Evolutionary conservation across 2,329 filamentous ascomycete genomes (phyloP).

Genomic region (Arachnomyces sp.): DNA sequence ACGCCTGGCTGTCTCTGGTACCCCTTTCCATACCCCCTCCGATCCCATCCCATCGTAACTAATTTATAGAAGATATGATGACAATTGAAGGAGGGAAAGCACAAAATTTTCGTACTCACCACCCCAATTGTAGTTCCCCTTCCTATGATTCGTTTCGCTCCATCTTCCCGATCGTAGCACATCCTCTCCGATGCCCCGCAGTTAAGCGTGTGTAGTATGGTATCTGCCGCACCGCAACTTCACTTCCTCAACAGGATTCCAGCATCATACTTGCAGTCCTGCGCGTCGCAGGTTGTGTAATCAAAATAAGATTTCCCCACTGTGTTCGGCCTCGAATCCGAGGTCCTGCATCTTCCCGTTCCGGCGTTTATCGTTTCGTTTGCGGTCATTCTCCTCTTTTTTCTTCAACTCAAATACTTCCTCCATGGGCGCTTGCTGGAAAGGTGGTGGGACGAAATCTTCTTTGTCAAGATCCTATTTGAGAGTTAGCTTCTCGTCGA

Average conservation of each 20-base stretch:
- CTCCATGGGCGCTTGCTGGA: constrained; percentile 58
- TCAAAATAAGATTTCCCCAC: constrained; percentile 66
- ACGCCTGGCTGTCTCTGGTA: constrained; percentile 10
- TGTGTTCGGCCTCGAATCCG: constrained; percentile 82
- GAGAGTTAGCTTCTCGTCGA: constrained; percentile 5
- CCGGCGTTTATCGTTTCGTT: constrained; percentile 64
- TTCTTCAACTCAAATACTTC: constrained; percentile 67
- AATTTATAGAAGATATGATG: too few relatives aligned
- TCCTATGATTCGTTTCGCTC: not conserved
- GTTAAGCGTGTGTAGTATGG: constrained; percentile 8
- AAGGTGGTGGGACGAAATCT: constrained; percentile 70
- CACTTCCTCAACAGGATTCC: too few relatives aligned
- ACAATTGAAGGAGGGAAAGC: too few relatives aligned
- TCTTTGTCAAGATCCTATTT: constrained; percentile 82
- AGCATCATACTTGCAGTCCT: constrained; percentile 1
- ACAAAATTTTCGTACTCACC: too few relatives aligned
- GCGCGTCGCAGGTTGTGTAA: not conserved
- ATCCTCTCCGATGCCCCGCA: constrained; percentile 5
- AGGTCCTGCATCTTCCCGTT: constrained; percentile 64
- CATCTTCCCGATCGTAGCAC: not conserved
- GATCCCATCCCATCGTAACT: not conserved
- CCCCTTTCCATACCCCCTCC: constrained; percentile 9
- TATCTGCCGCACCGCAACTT: too few relatives aligned
- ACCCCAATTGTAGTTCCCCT: too few relatives aligned
- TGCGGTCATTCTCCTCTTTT: constrained; percentile 61